Base-by-base conservation (phyloP, 371 early-diverging fungal species). In the Blyttiomyces sp. region DNA sequence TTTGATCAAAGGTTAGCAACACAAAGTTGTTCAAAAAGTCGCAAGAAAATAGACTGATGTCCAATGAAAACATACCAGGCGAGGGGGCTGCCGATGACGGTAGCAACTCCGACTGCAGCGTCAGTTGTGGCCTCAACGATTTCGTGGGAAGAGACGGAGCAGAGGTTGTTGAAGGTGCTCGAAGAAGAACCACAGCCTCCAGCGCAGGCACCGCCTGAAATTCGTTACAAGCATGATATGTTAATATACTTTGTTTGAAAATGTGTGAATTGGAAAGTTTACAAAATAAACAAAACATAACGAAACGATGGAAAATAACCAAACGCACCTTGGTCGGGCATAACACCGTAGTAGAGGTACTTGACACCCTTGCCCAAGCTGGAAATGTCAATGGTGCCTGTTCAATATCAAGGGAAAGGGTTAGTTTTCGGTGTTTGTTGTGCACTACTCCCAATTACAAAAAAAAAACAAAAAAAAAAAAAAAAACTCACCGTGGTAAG, bases 261-360 rank as follows among this genome's bases (percentile, higher is more conserved):
- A 42, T 36, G 13, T 49, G 44, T 27, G 49, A 44, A 31, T 39
- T 23, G 48, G 48, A 9, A n/a, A 11, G 11, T 9, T 9, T n/a
- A n/a, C 9, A n/a, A n/a, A 11, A 39, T n/a, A 9, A n/a, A 9
- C 4, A 11, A 50, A 52, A 19, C 54, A 50, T 43, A n/a, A 39
- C 39, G 11, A n/a, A 9, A 11, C 11, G 39, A 39, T 9, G n/a
- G 9, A 54, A 55, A 31, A 59, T 60, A n/a, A n/a, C n/a, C n/a
- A n/a, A n/a, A n/a, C n/a, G n/a, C n/a, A n/a, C 16, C 33, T 16
- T 49, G 56, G 45, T 68, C 68, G 17, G 68, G 68, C 17, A 62
- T 50, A 26, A 67, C 58, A 43, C 68, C 68, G 54, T 67, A 67
- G 49, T 54, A 67, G 24, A 57, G 43, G 58, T 57, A 58, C 35